phyloP scores from a whole-genome alignment of 78 protist species.

The Planoprotostelium fungivorum region DNA sequence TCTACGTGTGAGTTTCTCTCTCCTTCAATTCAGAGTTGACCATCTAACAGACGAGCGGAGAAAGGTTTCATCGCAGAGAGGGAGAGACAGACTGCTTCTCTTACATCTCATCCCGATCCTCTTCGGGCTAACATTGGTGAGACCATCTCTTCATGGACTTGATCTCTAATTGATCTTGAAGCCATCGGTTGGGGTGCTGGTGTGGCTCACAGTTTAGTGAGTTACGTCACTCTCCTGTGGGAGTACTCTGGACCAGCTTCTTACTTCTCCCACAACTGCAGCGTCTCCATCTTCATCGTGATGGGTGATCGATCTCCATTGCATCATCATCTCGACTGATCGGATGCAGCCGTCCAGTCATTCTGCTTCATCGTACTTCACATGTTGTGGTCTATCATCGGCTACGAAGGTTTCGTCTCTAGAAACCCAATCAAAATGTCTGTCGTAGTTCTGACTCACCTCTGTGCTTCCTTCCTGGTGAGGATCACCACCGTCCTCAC shows the following conservation, averaged over 20 bases:
- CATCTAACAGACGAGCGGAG: not conserved
- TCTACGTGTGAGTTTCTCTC: not conserved
- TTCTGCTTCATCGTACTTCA: not conserved
- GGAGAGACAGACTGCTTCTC: not conserved
- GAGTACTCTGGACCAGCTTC: not conserved
- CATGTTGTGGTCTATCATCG: not conserved
- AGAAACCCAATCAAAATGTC: not conserved
- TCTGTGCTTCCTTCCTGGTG: not conserved
- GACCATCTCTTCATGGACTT: not conserved
- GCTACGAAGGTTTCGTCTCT: not conserved
- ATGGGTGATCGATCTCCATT: not conserved
- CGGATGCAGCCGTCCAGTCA: not conserved
- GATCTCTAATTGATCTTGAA: not conserved
- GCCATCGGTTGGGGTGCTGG: not conserved
- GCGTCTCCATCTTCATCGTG: not conserved
- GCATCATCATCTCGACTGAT: not conserved
- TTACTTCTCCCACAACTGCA: not conserved
- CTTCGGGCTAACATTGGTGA: not conserved
- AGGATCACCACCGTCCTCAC: not conserved
- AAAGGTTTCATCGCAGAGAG: not conserved
- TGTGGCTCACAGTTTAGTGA: not conserved
- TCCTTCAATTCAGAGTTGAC: no score
- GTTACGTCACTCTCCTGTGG: not conserved
- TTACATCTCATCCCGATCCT: not conserved
- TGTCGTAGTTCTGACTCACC: not conserved